Base-by-base conservation (phyloP, 345 rosid species). In the Eucalyptus curtisii region DNA sequence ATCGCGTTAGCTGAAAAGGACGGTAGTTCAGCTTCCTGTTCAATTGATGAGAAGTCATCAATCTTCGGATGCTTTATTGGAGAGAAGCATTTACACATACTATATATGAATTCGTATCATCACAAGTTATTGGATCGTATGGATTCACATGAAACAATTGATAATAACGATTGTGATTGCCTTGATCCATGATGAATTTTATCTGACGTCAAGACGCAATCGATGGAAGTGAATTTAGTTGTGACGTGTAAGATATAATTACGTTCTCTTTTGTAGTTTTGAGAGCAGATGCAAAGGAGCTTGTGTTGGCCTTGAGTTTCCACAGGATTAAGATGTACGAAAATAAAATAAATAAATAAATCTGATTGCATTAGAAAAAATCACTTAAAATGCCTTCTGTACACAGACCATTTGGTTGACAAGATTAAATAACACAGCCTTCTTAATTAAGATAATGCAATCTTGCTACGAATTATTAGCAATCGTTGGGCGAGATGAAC, bases 191-290 rank as follows among this genome's bases (percentile, higher is more conserved):
- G 25, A 42, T 20, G 8, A 13, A 71, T 37, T 45, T 71, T 37
- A 19, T 71, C 0, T 22, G 1, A 37, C 2, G 15, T 76, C 15
- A 13, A 68, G 33, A 10, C 2, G 0, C 30, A 20, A 13, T 40
- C 1, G 0, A 19, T 6, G 4, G 3, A 40, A 76, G 27, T 37
- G 27, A 76, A 76, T 76, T 37, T 71, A 45, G 7, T 19, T 19
- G 25, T 42, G 40, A 37, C 7, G 1, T 37, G 14, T 7, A 52
- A 19, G 7, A 20, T 37, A 19, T 19, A 71, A 37, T 71, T 37
- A 22, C 5, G 2, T 20, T 9, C 12, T 17, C 44, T 68, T 17
- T 33, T 8, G 1, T 68, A 31, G 5, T 16, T 68, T 68, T 16
- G 3, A 68, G 80, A 0, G 2, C 10, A 16, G 80, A 68, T 15